These are phyloP conservation scores for Colletotrichum lupini DNA, from an alignment of 2,329 filamentous ascomycete species.

Conservation along the genomic window DNA sequence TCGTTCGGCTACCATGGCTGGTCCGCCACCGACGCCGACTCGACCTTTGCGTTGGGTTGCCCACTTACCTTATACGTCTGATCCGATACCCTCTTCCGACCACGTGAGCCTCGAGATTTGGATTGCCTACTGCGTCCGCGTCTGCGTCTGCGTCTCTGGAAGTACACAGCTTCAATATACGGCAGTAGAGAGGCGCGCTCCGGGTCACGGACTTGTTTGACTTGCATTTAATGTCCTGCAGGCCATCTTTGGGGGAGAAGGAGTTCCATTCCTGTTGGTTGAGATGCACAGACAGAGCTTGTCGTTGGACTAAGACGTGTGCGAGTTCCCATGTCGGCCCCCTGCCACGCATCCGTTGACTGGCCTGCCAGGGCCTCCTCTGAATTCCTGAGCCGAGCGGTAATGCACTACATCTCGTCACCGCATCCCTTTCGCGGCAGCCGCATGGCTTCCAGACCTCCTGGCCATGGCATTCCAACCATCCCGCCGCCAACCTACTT, in stretches of 20 bases:
- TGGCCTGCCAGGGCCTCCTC: constrained; percentile 13
- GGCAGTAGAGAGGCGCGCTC: not conserved
- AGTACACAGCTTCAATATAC: not conserved
- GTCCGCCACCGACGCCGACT: constrained; percentile 5
- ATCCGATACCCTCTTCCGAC: constrained; percentile 13
- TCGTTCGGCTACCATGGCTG: constrained; percentile 20
- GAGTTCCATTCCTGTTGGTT: constrained; percentile 35
- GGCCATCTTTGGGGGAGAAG: constrained; percentile 11
- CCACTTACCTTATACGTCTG: constrained; percentile 30
- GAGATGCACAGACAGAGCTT: constrained; percentile 32
- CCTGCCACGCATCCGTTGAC: constrained; percentile 20
- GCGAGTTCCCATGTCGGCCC: constrained; percentile 20
- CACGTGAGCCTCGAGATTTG: constrained; percentile 29
- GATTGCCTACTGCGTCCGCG: not conserved
- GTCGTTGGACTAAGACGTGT: constrained; percentile 30
- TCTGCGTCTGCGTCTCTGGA: not conserved
- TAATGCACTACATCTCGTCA: constrained; percentile 33
- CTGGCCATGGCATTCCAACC: constrained; percentile 11
- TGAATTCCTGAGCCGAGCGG: constrained; percentile 33
- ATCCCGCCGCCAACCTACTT: constrained; percentile 19
- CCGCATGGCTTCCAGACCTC: constrained; percentile 22
- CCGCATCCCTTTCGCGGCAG: constrained; percentile 25
- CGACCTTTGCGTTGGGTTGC: constrained; percentile 26
- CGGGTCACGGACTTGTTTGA: constrained; percentile 29
- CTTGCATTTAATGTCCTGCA: constrained; percentile 33